phyloP scores from a whole-genome alignment of 306 rosid genomes.

The Abrus pulchellus region DNA sequence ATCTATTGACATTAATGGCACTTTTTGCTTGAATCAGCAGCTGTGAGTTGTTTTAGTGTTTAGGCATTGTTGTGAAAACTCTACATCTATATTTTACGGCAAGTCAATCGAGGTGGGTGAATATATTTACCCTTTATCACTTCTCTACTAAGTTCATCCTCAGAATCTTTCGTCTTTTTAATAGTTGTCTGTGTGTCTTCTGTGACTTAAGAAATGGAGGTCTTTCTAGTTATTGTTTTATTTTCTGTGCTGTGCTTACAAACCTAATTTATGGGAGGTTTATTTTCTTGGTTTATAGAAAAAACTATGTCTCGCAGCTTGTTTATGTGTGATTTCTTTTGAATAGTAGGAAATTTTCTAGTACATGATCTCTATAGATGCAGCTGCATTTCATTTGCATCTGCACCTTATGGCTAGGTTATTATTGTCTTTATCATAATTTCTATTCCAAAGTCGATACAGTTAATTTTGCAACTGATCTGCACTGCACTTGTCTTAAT shows the following conservation, averaged over 20 bases:
- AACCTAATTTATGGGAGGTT: conserved; percentile 17
- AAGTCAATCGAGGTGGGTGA: not conserved
- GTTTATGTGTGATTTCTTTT: not conserved
- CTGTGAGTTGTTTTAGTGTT: not conserved
- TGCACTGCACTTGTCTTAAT: not conserved
- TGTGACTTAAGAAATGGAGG: conserved; percentile 15
- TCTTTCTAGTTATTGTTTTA: not conserved
- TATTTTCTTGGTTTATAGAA: conserved; percentile 20
- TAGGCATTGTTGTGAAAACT: conserved; percentile 17
- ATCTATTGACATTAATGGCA: not conserved
- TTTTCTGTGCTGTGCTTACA: not conserved
- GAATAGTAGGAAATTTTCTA: not conserved
- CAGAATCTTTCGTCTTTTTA: not conserved
- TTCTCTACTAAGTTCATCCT: conserved; percentile 3
- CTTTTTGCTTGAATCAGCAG: not conserved
- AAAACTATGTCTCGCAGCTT: not conserved
- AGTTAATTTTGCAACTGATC: conserved; percentile 2
- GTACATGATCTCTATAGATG: not conserved
- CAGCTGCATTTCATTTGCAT: conserved; percentile 24
- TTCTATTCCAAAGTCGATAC: conserved; percentile 15
- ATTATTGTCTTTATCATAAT: conserved; percentile 14
- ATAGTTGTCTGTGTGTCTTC: not conserved
- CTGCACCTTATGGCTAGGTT: conserved; percentile 17
- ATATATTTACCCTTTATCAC: not conserved
- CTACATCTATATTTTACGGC: conserved; percentile 23